Conservation (phyloP, 163 green algal genomes). For the Coccomyxa subellipsoidea region DNA sequence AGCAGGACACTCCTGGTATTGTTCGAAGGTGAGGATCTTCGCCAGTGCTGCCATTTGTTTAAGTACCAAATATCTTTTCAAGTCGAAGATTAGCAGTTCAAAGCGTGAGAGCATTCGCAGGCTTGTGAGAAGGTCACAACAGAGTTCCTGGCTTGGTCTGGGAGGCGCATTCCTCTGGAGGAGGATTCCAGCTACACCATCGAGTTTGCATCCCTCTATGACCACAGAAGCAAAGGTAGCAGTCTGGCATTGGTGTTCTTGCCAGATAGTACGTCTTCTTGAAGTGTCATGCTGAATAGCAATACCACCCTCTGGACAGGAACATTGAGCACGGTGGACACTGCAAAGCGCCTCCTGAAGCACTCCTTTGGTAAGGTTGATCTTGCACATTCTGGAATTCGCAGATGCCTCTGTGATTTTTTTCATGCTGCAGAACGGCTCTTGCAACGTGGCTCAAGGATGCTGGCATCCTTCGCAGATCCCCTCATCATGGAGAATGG, state of each 20-base stretch:
- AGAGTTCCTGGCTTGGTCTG: background rate
- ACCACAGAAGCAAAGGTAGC: background rate
- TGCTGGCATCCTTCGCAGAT: slow-evolving; percentile 17
- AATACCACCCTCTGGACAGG: background rate
- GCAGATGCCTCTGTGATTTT: too few relatives aligned
- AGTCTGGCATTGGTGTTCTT: too few relatives aligned
- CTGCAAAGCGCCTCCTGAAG: slow-evolving; percentile 18
- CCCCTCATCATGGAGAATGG: slow-evolving; percentile 45
- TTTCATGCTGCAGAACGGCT: too few relatives aligned
- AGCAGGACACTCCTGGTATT: background rate
- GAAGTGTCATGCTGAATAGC: too few relatives aligned
- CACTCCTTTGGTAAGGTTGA: slow-evolving; percentile 23
- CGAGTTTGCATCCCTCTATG: background rate
- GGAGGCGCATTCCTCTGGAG: background rate
- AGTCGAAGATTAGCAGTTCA: too few relatives aligned
- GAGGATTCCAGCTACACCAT: background rate
- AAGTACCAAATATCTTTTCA: too few relatives aligned
- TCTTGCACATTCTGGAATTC: too few relatives aligned
- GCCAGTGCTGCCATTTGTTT: too few relatives aligned
- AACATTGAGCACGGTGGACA: slow-evolving; percentile 4
- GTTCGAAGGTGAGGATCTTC: background rate
- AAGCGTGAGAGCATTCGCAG: too few relatives aligned
- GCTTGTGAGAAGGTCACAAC: background rate
- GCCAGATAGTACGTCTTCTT: too few relatives aligned
- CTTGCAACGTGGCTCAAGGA: too few relatives aligned